These are phyloP conservation scores for Euptelea pleiosperma DNA, from an alignment of 164 flowering plant species.

Conservation along the genomic window DNA sequence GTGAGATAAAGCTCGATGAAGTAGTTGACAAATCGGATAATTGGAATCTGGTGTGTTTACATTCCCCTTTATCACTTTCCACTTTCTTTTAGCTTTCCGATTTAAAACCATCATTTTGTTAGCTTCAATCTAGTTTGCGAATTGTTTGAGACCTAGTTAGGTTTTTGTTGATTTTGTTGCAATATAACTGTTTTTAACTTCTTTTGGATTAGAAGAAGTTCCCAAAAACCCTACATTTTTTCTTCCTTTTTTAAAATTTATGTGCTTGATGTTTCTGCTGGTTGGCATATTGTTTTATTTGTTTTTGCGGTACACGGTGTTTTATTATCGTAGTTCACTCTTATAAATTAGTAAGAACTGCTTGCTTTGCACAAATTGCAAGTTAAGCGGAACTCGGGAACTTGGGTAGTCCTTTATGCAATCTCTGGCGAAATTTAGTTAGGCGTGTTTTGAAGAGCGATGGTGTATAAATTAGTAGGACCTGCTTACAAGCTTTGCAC, in stretches of 20 bases:
- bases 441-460: constrained; percentile 44
- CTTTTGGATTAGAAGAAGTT: background rate
- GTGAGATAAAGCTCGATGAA: constrained; percentile 35
- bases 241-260: background rate
- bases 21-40: constrained; percentile 9
- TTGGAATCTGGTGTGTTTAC: constrained; percentile 37
- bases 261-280: no score
- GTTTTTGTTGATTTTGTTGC: background rate
- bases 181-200: no score
- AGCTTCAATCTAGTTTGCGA: no score
- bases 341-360: constrained; percentile 1
- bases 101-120: constrained; percentile 5
- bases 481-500: constrained; percentile 23
- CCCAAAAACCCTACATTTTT: background rate
- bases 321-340: background rate
- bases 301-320: no score
- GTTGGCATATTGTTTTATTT: no score
- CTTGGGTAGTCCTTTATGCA: constrained; percentile 2
- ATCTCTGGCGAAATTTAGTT: constrained; percentile 35
- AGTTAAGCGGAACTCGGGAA: background rate
- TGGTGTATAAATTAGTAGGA: constrained; percentile 58
- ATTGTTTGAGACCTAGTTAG: no score
- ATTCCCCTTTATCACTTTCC: constrained; percentile 3
- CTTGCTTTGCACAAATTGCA: constrained; percentile 2
- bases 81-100: background rate